Conservation (phyloP, 305 asterid genomes). For the Fraxinus sp. region DNA sequence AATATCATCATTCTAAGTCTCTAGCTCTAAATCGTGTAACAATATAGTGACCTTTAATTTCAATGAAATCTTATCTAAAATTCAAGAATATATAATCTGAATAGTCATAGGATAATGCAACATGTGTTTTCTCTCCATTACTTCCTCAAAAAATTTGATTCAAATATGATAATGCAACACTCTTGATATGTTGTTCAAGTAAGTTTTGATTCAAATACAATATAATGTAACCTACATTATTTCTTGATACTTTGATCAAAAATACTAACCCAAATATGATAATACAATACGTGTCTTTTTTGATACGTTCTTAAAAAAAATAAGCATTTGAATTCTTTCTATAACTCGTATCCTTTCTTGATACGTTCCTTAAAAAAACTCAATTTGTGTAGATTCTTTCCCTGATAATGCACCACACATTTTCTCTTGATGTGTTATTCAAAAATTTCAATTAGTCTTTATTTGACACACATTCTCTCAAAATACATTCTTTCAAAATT, state of each 20-base stretch:
- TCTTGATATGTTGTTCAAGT: background rate
- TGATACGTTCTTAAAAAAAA: background rate
- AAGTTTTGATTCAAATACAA: too few relatives aligned
- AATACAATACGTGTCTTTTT: background rate
- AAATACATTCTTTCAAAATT: too few relatives aligned
- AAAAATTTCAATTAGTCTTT: too few relatives aligned
- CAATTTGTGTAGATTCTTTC: background rate
- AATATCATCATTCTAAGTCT: too few relatives aligned
- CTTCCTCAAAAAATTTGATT: background rate
- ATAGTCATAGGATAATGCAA: background rate
- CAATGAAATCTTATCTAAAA: background rate
- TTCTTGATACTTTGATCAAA: background rate
- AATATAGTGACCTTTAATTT: background rate
- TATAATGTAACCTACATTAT: background rate
- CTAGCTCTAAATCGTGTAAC: too few relatives aligned
- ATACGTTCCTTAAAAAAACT: background rate
- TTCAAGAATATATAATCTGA: background rate
- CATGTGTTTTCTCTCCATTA: background rate
- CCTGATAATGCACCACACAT: background rate
- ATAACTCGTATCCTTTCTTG: background rate
- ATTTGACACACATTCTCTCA: too few relatives aligned
- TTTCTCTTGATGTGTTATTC: background rate
- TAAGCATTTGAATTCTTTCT: background rate
- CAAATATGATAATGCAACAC: too few relatives aligned
- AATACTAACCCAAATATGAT: background rate